Conservation (phyloP, 2,329 filamentous ascomycete species). For the Colletotrichum truncatum region DNA sequence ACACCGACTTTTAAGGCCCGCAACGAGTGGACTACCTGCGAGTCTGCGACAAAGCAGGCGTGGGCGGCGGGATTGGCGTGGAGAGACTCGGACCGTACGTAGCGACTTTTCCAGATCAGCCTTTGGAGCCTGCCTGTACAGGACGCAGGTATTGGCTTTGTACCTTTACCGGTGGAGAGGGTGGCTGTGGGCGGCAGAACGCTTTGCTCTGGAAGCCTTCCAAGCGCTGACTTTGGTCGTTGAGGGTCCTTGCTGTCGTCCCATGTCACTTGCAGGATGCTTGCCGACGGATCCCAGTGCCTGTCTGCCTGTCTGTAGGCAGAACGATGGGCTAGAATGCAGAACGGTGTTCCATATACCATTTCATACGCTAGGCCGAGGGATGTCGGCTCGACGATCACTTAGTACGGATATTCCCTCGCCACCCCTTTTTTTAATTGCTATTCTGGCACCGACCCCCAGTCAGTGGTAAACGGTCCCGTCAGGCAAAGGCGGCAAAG, state of each 20-base stretch:
- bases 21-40: constrained; percentile 29
- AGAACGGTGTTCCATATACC: constrained; percentile 15
- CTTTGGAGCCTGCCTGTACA: background rate
- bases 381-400: constrained; percentile 26
- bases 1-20: constrained; percentile 34
- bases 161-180: background rate
- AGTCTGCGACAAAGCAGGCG: constrained; percentile 27
- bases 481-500: constrained; percentile 29
- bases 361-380: constrained; percentile 18
- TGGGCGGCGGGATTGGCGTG: constrained; percentile 18
- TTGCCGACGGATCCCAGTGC: constrained; percentile 17
- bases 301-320: background rate
- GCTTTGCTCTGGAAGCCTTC: background rate
- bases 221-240: background rate
- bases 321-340: constrained; percentile 21
- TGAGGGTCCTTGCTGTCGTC: constrained; percentile 22
- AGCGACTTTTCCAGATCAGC: constrained; percentile 1
- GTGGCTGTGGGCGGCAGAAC: background rate
- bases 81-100: constrained; percentile 8
- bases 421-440: constrained; percentile 24
- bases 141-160: constrained; percentile 14
- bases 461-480: constrained; percentile 7
- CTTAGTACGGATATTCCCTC: constrained; percentile 19
- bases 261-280: constrained; percentile 29
- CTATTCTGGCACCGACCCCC: constrained; percentile 1